Conservation (phyloP, 1,284 basidiomycete genomes). For the Paramarasmius palmivorus region DNA sequence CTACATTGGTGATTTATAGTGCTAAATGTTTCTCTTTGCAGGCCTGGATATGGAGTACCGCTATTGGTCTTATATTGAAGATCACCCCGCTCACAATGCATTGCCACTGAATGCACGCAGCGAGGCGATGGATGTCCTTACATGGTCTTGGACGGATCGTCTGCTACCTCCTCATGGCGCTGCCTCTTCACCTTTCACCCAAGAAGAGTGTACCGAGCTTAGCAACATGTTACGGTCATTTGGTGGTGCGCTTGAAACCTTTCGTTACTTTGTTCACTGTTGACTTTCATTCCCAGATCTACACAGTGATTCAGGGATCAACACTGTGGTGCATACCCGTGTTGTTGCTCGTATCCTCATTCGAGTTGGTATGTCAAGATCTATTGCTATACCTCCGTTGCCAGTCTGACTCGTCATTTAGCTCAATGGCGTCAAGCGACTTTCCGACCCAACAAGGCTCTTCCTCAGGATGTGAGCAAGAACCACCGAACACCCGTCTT, state of each 20-base stretch:
- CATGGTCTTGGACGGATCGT: conserved; percentile 76
- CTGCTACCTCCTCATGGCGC: conserved; percentile 57
- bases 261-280: not conserved
- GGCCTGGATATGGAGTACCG: conserved; percentile 71
- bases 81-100: conserved; percentile 66
- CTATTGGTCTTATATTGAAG: conserved; percentile 76
- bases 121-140: conserved; percentile 70
- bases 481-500: conserved; percentile 12
- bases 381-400: not conserved
- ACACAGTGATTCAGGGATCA: conserved; percentile 35
- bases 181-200: conserved; percentile 63
- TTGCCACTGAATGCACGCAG: conserved; percentile 50
- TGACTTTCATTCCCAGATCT: conserved; percentile 22
- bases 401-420: conserved; percentile 25
- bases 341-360: conserved; percentile 67
- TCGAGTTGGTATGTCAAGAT: conserved; percentile 54
- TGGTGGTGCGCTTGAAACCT: conserved; percentile 21
- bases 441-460: conserved; percentile 62
- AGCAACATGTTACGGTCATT: conserved; percentile 59
- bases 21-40: conserved; percentile 20
- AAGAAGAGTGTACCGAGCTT: conserved; percentile 73
- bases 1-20: conserved; percentile 14
- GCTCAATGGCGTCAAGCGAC: conserved; percentile 73
- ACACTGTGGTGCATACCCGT: conserved; percentile 60
- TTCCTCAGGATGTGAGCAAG: conserved; percentile 47